A percentile compares a stretch with the other conserved stretches of the same genome.
These are phyloP conservation scores for Aspergillus transmontanensis DNA, from an alignment of 2,329 filamentous ascomycete species.

Conservation along the genomic window DNA sequence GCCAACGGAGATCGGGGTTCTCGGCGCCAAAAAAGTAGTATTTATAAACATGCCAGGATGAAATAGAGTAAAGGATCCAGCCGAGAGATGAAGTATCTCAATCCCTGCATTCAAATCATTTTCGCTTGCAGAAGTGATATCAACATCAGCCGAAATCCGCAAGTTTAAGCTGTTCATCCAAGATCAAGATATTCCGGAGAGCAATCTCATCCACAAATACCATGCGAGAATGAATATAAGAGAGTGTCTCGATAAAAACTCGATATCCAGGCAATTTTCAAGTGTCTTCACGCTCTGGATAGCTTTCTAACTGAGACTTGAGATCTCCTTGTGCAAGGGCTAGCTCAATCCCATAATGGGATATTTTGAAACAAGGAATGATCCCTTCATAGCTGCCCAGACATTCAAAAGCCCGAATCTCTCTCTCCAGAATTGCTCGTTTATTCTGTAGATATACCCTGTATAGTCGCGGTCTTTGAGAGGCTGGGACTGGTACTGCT, in stretches of 20 bases:
- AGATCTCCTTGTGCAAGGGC: constrained; percentile 20
- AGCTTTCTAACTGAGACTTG: constrained; percentile 11
- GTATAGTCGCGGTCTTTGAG: too few relatives aligned
- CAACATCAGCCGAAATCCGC: constrained; percentile 15
- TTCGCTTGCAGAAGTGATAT: constrained; percentile 7
- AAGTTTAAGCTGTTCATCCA: constrained; percentile 15
- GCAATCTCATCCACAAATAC: constrained; percentile 18
- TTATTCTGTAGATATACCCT: too few relatives aligned
- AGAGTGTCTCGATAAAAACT: constrained; percentile 7
- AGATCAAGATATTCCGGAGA: constrained; percentile 15
- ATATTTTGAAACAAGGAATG: constrained; percentile 17
- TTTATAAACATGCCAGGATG: constrained; percentile 13
- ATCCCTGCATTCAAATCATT: constrained; percentile 11
- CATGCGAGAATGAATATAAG: constrained; percentile 11
- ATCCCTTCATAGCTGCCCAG: constrained; percentile 20
- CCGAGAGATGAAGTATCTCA: constrained; percentile 13
- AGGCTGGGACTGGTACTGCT: too few relatives aligned
- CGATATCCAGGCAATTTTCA: constrained; percentile 10
- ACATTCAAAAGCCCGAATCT: constrained; percentile 20
- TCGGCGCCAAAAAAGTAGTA: constrained; percentile 15
- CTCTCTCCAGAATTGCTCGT: constrained; percentile 20
- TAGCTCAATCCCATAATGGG: constrained; percentile 23
- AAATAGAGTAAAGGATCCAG: constrained; percentile 15
- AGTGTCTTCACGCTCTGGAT: constrained; percentile 6
- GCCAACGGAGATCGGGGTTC: constrained; percentile 11